Percentiles rank a stretch among this genome's conserved stretches.
phyloP scores from a whole-genome alignment of 345 rosid species.

The Erysimum cheiranthoides region DNA sequence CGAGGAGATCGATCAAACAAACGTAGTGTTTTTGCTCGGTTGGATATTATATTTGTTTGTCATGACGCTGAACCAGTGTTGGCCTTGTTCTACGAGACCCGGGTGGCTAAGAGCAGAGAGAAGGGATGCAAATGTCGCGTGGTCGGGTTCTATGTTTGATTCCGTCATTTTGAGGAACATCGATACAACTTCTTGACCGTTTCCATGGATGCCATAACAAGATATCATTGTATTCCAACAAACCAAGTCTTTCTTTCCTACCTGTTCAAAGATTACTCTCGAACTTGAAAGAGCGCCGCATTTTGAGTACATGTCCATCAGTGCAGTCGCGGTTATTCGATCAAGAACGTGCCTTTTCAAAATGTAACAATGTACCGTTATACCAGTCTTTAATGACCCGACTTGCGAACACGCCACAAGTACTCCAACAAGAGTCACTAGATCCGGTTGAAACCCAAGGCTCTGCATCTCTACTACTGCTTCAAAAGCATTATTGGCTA shows the following conservation, averaged over 20 bases:
- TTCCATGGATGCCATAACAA: constrained; percentile 73
- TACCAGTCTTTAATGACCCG: constrained; percentile 64
- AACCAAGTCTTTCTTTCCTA: constrained; percentile 58
- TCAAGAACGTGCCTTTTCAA: constrained; percentile 55
- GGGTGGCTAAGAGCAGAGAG: constrained; percentile 80
- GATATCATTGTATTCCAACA: constrained; percentile 76
- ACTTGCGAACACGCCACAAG: constrained; percentile 64
- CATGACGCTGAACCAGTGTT: constrained; percentile 62
- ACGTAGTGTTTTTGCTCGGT: constrained; percentile 68
- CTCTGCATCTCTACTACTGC: constrained; percentile 62
- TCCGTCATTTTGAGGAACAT: constrained; percentile 60
- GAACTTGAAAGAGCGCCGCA: constrained; percentile 63
- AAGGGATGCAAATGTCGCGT: constrained; percentile 70
- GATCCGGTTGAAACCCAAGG: constrained; percentile 56
- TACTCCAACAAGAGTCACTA: constrained; percentile 60
- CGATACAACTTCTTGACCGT: constrained; percentile 63
- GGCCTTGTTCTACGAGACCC: constrained; percentile 69
- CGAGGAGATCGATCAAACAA: constrained; percentile 75
- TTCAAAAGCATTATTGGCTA: constrained; percentile 54
- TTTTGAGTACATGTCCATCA: constrained; percentile 78
- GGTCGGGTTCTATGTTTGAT: constrained; percentile 59
- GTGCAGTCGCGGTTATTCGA: constrained; percentile 55
- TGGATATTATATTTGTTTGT: constrained; percentile 51
- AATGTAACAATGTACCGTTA: constrained; percentile 61
- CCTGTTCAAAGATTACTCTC: constrained; percentile 53